These are phyloP conservation scores for Golubevia pallescens DNA, from an alignment of 1,284 basidiomycete genomes.

Conservation along the genomic window DNA sequence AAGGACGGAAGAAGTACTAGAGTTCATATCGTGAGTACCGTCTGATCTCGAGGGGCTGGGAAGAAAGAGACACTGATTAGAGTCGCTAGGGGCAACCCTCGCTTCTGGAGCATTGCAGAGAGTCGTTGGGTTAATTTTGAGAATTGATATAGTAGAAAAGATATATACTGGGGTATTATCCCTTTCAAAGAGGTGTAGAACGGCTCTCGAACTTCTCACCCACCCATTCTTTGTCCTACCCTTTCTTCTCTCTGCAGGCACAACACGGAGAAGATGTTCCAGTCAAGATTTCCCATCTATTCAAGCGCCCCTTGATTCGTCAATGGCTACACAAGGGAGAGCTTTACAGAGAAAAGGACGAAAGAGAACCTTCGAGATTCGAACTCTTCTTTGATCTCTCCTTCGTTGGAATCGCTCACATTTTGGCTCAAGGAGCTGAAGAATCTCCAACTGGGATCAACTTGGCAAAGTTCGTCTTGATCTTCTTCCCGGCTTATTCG, in stretches of 20 bases:
- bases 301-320: conserved; percentile 56
- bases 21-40: too few relatives aligned
- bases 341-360: conserved; percentile 53
- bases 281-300: conserved; percentile 44
- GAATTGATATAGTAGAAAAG: too few relatives aligned
- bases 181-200: too few relatives aligned
- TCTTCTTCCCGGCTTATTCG: conserved; percentile 40
- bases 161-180: too few relatives aligned
- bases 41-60: too few relatives aligned
- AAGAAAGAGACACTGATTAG: too few relatives aligned
- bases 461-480: conserved; percentile 55
- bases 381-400: conserved; percentile 65
- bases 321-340: conserved; percentile 59
- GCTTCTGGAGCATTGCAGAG: too few relatives aligned
- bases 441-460: conserved; percentile 34
- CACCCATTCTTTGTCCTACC: background rate
- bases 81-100: too few relatives aligned
- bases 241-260: background rate
- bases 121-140: conserved; percentile 4
- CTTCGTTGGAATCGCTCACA: conserved; percentile 66
- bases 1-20: background rate
- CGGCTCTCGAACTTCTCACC: background rate
- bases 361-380: conserved; percentile 51
- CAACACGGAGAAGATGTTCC: conserved; percentile 41
- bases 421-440: conserved; percentile 35